Conservation (phyloP, 1,139 yeast species). For the Taiozyma sp. region DNA sequence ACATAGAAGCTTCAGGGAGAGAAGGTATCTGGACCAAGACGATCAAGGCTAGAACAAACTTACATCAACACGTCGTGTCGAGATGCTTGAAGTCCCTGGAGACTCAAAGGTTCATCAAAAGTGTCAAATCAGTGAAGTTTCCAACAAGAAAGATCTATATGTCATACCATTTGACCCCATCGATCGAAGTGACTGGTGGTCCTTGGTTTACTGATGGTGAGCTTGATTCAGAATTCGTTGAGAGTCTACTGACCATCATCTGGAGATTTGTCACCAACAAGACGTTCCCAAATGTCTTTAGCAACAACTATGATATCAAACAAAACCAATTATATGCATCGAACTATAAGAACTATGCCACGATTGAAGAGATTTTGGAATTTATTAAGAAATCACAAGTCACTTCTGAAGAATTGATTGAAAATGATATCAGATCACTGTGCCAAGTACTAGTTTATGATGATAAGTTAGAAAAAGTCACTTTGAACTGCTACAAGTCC, state of each 20-base stretch:
- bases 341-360: constrained; percentile 59
- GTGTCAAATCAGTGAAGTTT: constrained; percentile 86
- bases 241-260: constrained; percentile 72
- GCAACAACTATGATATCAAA: constrained; percentile 24
- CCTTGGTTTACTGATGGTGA: constrained; percentile 99
- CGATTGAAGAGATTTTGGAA: constrained; percentile 65
- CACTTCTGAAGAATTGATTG: constrained; percentile 74
- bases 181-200: constrained; percentile 96
- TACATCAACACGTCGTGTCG: constrained; percentile 88
- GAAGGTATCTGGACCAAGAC: constrained; percentile 98
- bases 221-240: constrained; percentile 89
- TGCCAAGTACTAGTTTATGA: constrained; percentile 89
- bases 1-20: constrained; percentile 89
- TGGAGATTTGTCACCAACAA: constrained; percentile 82
- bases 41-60: constrained; percentile 81
- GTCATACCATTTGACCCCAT: constrained; percentile 91
- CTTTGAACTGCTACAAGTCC: constrained; percentile 51
- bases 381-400: constrained; percentile 75
- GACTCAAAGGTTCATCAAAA: constrained; percentile 78
- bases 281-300: constrained; percentile 72
- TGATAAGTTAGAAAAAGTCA: constrained; percentile 70
- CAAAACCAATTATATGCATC: constrained; percentile 41
- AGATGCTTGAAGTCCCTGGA: constrained; percentile 84
- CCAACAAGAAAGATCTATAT: constrained; percentile 97
- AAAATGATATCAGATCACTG: constrained; percentile 70